These are phyloP conservation scores for Coniochaeta ligniaria DNA, from an alignment of 2,329 filamentous ascomycete species.

Conservation along the genomic window DNA sequence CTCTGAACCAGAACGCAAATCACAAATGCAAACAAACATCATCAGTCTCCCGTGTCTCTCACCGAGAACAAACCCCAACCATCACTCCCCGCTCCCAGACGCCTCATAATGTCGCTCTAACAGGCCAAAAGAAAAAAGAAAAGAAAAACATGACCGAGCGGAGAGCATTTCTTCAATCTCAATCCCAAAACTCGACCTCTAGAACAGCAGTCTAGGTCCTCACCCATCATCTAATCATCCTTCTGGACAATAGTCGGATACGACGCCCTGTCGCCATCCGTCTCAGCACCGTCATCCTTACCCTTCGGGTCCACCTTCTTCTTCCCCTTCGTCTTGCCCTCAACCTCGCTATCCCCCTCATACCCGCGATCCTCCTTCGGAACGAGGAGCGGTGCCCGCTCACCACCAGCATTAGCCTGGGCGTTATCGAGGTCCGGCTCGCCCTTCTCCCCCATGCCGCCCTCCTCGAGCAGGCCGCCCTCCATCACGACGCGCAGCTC, in stretches of 20 bases:
- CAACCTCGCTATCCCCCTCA: conserved; percentile 23
- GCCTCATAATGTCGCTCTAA: background rate
- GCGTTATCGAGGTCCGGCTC: conserved; percentile 49
- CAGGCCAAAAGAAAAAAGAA: too few relatives aligned
- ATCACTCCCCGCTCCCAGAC: background rate
- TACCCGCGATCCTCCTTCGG: conserved; percentile 16
- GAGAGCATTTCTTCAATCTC: background rate
- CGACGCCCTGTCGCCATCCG: background rate
- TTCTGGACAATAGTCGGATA: background rate
- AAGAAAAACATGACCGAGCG: background rate
- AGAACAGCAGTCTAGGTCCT: background rate
- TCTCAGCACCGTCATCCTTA: background rate
- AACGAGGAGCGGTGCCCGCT: conserved; percentile 15
- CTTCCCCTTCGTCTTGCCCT: conserved; percentile 12
- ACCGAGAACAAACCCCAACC: background rate
- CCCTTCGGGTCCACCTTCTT: too few relatives aligned
- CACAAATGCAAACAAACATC: background rate
- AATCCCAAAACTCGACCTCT: background rate
- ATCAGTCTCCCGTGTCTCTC: background rate
- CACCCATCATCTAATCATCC: background rate
- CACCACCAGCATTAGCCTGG: conserved; percentile 46
- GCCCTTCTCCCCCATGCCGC: conserved; percentile 50
- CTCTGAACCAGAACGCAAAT: background rate
- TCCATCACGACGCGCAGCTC: conserved; percentile 50
- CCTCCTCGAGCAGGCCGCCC: conserved; percentile 44